Base-by-base conservation (phyloP, 2,329 filamentous ascomycete genomes). In the Sarocladium oryzae region DNA sequence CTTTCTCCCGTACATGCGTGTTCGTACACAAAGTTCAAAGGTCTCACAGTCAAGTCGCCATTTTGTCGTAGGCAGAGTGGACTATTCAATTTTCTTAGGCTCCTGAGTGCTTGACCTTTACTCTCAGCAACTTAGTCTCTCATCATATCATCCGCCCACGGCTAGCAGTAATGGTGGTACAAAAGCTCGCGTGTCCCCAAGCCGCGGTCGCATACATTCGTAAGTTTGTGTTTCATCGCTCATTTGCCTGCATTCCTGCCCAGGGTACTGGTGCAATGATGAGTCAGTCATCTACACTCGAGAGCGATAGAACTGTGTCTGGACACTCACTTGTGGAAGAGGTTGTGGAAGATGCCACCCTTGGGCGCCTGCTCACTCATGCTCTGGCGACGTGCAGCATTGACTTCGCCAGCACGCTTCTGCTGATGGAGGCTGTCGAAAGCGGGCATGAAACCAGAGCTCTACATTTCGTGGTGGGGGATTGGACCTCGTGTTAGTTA, bases 311-410 rank as follows among this genome's bases (percentile, higher is more conserved):
- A n/a, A n/a, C n/a, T n/a, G n/a, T n/a, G n/a, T n/a, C n/a, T n/a
- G n/a, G n/a, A n/a, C n/a, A n/a, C 75, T 50, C 63, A 82, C 78
- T 74, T 79, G 57, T 79, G 71, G 75, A 80, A 82, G 67, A 81
- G 72, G 55, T 73, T 69, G 51, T 75, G 75, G 49, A 82, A 66
- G 55, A 81, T 65, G 36, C 78, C 78, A 1, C 70, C 60, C 48
- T 69, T 63, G 13, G 69, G 69, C 53, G 71, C 70, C 60, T 82
- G 78, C 52, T 82, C 79, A 26, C 69, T 70, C 57, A 82, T 66
- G 59, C 77, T 80, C 59, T 76, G 72, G 5, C 79, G 76, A 13
- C 78, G 74, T n/a, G 73, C 72, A 2, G 53, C 57, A 21, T 74
- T 71, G 52, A 74, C 69, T 43, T 66, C 66, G 18, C 64, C 63